These are phyloP conservation scores for Paraglomus brasilianum DNA, from an alignment of 192 early-diverging fungal species.

Conservation along the genomic window DNA sequence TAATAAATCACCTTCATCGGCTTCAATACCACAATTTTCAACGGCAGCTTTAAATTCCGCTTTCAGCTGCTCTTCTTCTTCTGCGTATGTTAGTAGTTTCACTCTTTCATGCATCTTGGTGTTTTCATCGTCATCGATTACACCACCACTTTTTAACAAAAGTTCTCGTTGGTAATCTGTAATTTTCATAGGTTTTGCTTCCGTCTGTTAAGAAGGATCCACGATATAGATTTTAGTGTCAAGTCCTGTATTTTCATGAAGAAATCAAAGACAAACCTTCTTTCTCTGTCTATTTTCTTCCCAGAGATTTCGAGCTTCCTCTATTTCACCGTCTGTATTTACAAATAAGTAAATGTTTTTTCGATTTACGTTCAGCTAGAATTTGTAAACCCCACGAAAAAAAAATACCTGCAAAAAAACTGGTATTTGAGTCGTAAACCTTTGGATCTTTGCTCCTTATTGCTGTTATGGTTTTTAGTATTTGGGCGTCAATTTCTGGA, in stretches of 20 bases:
- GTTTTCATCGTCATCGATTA: conserved; percentile 43
- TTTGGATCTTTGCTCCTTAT: conserved; percentile 74
- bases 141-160: conserved; percentile 64
- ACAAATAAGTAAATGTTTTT: conserved; percentile 1
- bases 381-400: conserved; percentile 26
- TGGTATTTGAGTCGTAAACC: conserved; percentile 75
- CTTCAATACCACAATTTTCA: conserved; percentile 52
- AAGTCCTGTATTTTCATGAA: neutral
- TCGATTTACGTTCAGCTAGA: neutral
- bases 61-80: conserved; percentile 84
- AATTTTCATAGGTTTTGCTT: conserved; percentile 71
- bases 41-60: conserved; percentile 61
- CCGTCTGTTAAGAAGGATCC: neutral
- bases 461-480: conserved; percentile 85
- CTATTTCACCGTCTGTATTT: conserved; percentile 61
- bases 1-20: conserved; percentile 69
- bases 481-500: conserved; percentile 88
- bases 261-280: conserved; percentile 28
- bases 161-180: conserved; percentile 84
- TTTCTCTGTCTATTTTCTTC: conserved; percentile 59
- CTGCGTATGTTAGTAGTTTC: conserved; percentile 74
- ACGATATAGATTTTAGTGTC: neutral
- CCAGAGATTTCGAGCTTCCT: conserved; percentile 61
- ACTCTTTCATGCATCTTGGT: conserved; percentile 26
- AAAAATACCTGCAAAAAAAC: conserved; percentile 64